Evolutionary conservation across 495 filamentous ascomycete genomes (phyloP).

Genomic region (Penicillium verhagenii): DNA sequence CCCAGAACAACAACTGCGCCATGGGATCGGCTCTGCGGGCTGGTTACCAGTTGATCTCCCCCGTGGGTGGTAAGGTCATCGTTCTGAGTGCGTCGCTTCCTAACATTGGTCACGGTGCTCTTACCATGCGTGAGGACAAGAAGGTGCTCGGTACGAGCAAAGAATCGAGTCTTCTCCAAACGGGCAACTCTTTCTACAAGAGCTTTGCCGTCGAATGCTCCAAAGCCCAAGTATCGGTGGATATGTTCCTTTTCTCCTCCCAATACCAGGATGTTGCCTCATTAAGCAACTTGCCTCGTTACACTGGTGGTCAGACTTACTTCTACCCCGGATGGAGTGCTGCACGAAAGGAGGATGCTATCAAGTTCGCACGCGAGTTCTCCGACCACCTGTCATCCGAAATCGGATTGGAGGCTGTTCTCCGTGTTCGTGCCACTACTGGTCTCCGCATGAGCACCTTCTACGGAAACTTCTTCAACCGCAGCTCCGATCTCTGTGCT

Average conservation of each 20-base stretch:
- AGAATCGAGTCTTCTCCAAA: conserved; percentile 83
- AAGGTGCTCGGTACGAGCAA: conserved; percentile 93
- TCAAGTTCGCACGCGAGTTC: conserved; percentile 96
- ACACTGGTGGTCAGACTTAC: conserved; percentile 97
- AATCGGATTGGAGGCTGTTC: conserved; percentile 93
- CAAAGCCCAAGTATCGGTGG: conserved; percentile 96
- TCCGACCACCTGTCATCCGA: conserved; percentile 94
- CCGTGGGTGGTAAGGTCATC: conserved; percentile 89
- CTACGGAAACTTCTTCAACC: conserved; percentile 99
- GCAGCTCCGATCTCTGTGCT: conserved; percentile 92
- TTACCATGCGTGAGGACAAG: conserved; percentile 95
- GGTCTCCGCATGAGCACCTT: conserved; percentile 95
- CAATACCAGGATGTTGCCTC: conserved; percentile 97
- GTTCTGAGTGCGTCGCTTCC: conserved; percentile 87
- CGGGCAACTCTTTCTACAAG: conserved; percentile 95
- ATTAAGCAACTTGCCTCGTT: conserved; percentile 88
- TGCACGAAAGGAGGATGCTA: conserved; percentile 85
- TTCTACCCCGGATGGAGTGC: conserved; percentile 99
- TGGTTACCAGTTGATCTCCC: conserved; percentile 91
- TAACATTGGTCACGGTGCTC: conserved; percentile 85
- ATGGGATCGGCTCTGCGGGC: conserved; percentile 92
- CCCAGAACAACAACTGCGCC: conserved; percentile 77
- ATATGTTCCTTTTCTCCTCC: conserved; percentile 98
- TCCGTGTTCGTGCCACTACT: conserved; percentile 91
- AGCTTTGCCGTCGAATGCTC: conserved; percentile 98